Evolutionary conservation across 805 yeast genomes (phyloP).

Genomic region (Pichia ethanolica): DNA sequence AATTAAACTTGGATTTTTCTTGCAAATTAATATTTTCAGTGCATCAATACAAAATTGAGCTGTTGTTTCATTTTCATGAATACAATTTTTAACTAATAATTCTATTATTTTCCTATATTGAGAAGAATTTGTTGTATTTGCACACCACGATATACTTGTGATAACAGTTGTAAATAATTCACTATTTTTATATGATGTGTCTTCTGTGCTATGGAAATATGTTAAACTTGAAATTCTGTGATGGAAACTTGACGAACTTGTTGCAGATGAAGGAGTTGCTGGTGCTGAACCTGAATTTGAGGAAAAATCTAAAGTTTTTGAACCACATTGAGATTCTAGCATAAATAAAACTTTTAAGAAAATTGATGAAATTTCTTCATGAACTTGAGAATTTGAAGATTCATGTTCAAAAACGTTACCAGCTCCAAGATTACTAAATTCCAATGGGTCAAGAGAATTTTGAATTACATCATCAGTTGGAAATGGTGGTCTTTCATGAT

Average conservation of each 20-base stretch:
- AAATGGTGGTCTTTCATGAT: slow-evolving; percentile 59
- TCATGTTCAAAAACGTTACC: slow-evolving; percentile 38
- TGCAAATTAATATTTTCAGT: slow-evolving; percentile 57
- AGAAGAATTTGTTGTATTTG: slow-evolving; percentile 18
- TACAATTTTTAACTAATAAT: slow-evolving; percentile 65
- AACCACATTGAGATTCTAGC: slow-evolving; percentile 54
- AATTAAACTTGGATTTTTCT: slow-evolving; percentile 60
- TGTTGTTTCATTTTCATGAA: slow-evolving; percentile 58
- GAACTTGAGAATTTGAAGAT: slow-evolving; percentile 43
- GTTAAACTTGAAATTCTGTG: slow-evolving; percentile 34
- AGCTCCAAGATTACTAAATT: slow-evolving; percentile 21
- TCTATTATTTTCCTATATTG: slow-evolving; percentile 65
- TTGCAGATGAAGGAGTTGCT: slow-evolving; percentile 16
- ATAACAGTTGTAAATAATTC: slow-evolving; percentile 65
- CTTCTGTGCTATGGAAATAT: slow-evolving; percentile 27
- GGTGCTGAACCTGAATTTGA: slow-evolving; percentile 4
- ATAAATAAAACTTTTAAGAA: slow-evolving; percentile 49
- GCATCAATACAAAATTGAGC: slow-evolving; percentile 58
- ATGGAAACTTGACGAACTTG: slow-evolving; percentile 21
- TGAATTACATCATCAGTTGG: slow-evolving; percentile 50
- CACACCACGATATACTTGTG: slow-evolving; percentile 69
- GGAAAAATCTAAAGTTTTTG: slow-evolving; percentile 21
- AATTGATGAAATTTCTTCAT: slow-evolving; percentile 62
- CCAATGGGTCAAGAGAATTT: slow-evolving; percentile 28
- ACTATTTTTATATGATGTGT: slow-evolving; percentile 29